Evolutionary conservation across 75 land plant genomes (phyloP).

Genomic region (Picea glauca): DNA sequence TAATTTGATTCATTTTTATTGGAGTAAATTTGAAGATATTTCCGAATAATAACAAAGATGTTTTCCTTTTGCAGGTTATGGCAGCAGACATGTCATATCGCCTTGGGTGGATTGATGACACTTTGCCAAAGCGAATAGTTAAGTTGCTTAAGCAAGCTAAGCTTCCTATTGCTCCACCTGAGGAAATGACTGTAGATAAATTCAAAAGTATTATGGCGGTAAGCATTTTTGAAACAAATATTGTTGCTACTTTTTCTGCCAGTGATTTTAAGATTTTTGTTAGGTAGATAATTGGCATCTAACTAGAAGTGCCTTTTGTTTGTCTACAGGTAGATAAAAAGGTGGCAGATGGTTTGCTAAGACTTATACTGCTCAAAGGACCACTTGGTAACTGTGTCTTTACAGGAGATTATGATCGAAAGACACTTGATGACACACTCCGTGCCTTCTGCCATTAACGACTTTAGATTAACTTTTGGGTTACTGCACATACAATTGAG

Average conservation of each 20-base stretch:
- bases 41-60: not conserved
- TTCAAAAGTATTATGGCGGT: constrained; percentile 92
- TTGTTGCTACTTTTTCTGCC: not conserved
- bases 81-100: constrained; percentile 90
- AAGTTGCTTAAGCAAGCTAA: constrained; percentile 57
- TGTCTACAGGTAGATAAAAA: constrained; percentile 86
- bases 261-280: not conserved
- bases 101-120: constrained; percentile 91
- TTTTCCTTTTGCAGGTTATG: constrained; percentile 60
- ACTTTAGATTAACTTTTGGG: no score
- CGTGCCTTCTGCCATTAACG: constrained; percentile 62
- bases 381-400: constrained; percentile 91
- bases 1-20: not conserved
- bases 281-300: not conserved
- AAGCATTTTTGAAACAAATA: constrained; percentile 14
- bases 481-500: no score
- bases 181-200: constrained; percentile 69
- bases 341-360: constrained; percentile 94
- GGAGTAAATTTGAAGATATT: not conserved
- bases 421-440: constrained; percentile 82
- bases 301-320: not conserved
- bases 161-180: constrained; percentile 80
- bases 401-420: constrained; percentile 84
- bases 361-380: constrained; percentile 91
- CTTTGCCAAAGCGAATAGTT: constrained; percentile 51